Conservation (phyloP, 2,329 filamentous ascomycete genomes). For the Diaporthe citriasiana region DNA sequence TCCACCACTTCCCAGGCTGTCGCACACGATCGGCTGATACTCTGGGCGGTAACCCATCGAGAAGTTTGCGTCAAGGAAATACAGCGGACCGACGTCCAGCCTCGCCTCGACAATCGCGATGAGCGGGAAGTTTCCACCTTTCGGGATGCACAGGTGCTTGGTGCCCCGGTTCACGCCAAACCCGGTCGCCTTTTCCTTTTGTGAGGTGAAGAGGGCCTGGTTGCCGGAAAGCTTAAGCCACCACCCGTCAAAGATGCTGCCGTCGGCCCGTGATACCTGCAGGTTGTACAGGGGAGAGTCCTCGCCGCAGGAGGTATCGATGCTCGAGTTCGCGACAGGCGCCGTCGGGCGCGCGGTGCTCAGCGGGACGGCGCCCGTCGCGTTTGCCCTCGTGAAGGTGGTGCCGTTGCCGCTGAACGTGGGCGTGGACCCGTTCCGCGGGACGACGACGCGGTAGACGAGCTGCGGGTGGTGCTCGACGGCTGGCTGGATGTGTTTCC, state of each 20-base stretch:
- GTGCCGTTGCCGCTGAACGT: conserved; percentile 35
- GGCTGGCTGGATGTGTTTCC: conserved; percentile 12
- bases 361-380: conserved; percentile 27
- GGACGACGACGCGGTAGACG: conserved; percentile 35
- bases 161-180: conserved; percentile 33
- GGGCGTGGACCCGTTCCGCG: conserved; percentile 27
- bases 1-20: conserved; percentile 5
- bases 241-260: conserved; percentile 30
- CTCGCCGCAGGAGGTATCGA: conserved; percentile 35
- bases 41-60: conserved; percentile 24
- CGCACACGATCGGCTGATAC: conserved; percentile 32
- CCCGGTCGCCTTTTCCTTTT: conserved; percentile 33
- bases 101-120: conserved; percentile 37
- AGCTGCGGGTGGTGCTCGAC: conserved; percentile 18
- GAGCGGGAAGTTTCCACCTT: conserved; percentile 1
- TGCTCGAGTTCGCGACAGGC: neutral
- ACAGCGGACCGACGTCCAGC: conserved; percentile 29
- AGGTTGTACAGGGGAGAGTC: conserved; percentile 24
- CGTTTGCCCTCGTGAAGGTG: conserved; percentile 17
- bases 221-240: conserved; percentile 34
- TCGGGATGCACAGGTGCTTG: conserved; percentile 31
- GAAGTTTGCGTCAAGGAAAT: conserved; percentile 36
- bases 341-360: conserved; percentile 27
- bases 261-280: conserved; percentile 25
- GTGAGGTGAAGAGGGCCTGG: conserved; percentile 29